Percentiles rank a stretch among this genome's conserved stretches.
phyloP scores from a whole-genome alignment of 176 grass and related monocot species.

The Hordeum marinum region DNA sequence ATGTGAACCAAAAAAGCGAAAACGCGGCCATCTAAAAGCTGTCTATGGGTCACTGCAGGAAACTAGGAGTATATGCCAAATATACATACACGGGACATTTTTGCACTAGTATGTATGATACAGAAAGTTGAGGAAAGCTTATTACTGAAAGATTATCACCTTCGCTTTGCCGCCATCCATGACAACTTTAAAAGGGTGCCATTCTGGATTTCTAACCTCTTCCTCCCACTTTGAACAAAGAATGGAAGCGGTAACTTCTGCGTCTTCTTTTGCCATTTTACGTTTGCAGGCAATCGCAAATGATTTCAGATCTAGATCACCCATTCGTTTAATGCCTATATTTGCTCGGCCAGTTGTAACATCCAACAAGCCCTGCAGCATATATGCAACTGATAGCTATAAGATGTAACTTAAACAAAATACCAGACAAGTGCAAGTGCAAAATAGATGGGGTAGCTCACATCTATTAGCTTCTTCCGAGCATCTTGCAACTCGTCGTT shows the following conservation, averaged over 20 bases:
- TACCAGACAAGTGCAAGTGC: not conserved
- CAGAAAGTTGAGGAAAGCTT: too few relatives aligned
- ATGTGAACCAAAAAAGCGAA: too few relatives aligned
- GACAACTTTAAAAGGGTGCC: constrained; percentile 56
- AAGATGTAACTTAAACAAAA: too few relatives aligned
- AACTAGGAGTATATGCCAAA: too few relatives aligned
- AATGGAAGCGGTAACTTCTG: constrained; percentile 17
- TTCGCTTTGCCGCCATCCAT: constrained; percentile 14
- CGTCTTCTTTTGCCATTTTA: constrained; percentile 36
- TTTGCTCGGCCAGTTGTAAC: not conserved
- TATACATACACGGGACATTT: too few relatives aligned
- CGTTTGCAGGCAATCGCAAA: constrained; percentile 39
- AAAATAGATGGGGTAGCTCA: not conserved
- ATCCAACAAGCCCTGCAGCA: not conserved
- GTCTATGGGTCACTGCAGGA: too few relatives aligned
- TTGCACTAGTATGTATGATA: too few relatives aligned
- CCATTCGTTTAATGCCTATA: constrained; percentile 48
- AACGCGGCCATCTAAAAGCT: too few relatives aligned
- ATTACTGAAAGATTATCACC: too few relatives aligned
- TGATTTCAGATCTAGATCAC: constrained; percentile 47
- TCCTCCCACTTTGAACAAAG: constrained; percentile 55
- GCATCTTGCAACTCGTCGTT: constrained; percentile 55
- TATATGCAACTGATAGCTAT: not conserved
- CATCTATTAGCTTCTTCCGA: constrained; percentile 37
- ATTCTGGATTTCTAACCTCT: constrained; percentile 43